Percentiles rank a stretch among this genome's conserved stretches.
phyloP scores from a whole-genome alignment of 352 stramenopile species.

The Halophytophthora batemanensis region DNA sequence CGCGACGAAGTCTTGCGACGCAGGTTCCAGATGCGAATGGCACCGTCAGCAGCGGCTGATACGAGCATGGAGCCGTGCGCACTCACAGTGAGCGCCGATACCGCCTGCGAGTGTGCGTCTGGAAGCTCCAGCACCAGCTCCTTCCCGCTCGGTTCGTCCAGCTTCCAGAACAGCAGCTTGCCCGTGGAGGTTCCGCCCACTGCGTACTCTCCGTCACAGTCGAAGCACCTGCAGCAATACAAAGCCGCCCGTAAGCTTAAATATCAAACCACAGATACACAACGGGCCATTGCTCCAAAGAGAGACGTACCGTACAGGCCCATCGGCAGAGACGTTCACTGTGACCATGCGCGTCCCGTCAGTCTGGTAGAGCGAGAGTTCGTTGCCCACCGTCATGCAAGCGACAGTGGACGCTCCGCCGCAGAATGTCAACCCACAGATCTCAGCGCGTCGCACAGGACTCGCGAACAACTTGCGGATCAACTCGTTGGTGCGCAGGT shows the following conservation, averaged over 20 bases:
- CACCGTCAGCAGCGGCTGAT: slow-evolving; percentile 56
- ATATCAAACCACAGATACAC: no score
- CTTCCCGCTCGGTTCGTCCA: slow-evolving; percentile 60
- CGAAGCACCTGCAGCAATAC: slow-evolving; percentile 49
- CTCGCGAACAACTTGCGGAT: slow-evolving; percentile 60
- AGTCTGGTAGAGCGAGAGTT: slow-evolving; percentile 62
- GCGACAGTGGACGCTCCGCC: slow-evolving; percentile 45
- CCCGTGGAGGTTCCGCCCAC: slow-evolving; percentile 70
- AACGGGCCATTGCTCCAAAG: no score
- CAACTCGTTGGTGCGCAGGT: slow-evolving; percentile 63
- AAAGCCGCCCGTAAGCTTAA: not conserved
- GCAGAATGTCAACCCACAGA: slow-evolving; percentile 65
- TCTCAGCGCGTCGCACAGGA: slow-evolving; percentile 49
- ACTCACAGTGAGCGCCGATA: slow-evolving; percentile 67
- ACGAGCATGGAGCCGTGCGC: slow-evolving; percentile 54
- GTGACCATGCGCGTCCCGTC: slow-evolving; percentile 58
- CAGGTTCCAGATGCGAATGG: slow-evolving; percentile 74
- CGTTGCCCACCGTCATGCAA: slow-evolving; percentile 67
- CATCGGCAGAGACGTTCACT: slow-evolving; percentile 59
- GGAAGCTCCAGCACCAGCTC: slow-evolving; percentile 75
- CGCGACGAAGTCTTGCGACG: slow-evolving; percentile 54
- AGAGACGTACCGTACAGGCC: slow-evolving; percentile 45
- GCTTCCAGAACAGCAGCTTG: slow-evolving; percentile 81
- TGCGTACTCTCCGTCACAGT: slow-evolving; percentile 76
- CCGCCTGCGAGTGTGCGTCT: slow-evolving; percentile 57